A percentile compares a stretch with the other conserved stretches of the same genome.
These are phyloP conservation scores for Chaetothyriales sp. DNA, from an alignment of 2,329 filamentous ascomycete genomes.

Conservation along the genomic window DNA sequence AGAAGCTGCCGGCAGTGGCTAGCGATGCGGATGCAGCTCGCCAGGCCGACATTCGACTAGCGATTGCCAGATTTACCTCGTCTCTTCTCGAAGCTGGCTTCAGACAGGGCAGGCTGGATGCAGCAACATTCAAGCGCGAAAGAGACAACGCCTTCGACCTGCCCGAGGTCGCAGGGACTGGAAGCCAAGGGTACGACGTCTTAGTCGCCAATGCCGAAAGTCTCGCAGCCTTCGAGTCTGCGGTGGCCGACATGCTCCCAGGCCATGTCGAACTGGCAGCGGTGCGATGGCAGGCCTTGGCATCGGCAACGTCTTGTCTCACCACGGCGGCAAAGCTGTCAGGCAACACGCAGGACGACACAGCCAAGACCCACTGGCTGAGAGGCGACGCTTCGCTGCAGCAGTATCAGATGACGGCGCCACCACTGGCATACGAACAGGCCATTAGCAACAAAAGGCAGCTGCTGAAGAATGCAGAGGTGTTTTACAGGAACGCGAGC, in stretches of 20 bases:
- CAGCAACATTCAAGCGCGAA: constrained; percentile 39
- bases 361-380: constrained; percentile 40
- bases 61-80: constrained; percentile 43
- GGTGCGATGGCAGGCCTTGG: constrained; percentile 41
- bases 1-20: constrained; percentile 42
- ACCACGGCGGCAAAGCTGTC: constrained; percentile 40
- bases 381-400: constrained; percentile 44
- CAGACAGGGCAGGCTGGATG: constrained; percentile 35
- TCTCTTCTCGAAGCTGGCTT: constrained; percentile 46
- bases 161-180: constrained; percentile 18
- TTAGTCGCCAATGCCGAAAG: constrained; percentile 45
- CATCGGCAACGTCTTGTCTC: constrained; percentile 37
- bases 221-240: constrained; percentile 40
- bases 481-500: constrained; percentile 43
- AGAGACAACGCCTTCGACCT: constrained; percentile 28
- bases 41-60: constrained; percentile 40
- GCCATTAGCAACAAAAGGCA: constrained; percentile 33
- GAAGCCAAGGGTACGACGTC: constrained; percentile 21
- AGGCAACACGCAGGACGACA: constrained; percentile 29
- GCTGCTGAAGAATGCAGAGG: constrained; percentile 43
- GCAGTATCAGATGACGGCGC: constrained; percentile 37
- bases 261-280: constrained; percentile 12
- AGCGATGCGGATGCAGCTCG: constrained; percentile 26
- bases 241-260: constrained; percentile 26
- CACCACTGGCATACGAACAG: constrained; percentile 30